These are phyloP conservation scores for Ganoderma resinaceum DNA, from an alignment of 1,284 basidiomycete species.

Conservation along the genomic window DNA sequence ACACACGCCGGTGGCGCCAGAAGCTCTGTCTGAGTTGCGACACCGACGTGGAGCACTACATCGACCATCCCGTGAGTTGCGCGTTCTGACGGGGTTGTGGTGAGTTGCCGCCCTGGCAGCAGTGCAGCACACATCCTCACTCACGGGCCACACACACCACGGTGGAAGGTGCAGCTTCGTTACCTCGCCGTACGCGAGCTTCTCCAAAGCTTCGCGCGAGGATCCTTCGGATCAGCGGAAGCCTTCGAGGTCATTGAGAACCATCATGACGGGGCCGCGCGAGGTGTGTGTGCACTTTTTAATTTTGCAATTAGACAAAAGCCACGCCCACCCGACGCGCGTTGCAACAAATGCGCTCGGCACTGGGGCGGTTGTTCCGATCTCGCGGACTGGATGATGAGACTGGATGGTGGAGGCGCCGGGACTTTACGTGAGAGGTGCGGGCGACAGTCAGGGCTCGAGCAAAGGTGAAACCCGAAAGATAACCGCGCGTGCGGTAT, in stretches of 20 bases:
- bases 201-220: neutral
- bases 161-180: neutral
- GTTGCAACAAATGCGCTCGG: constrained; percentile 7
- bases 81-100: neutral
- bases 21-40: neutral
- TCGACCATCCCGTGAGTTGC: neutral
- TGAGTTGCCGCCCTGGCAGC: neutral
- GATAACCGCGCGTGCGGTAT: constrained; percentile 4
- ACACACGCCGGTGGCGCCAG: neutral
- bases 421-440: neutral
- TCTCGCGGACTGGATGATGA: neutral
- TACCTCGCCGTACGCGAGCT: neutral
- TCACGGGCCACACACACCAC: neutral
- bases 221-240: neutral
- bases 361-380: neutral
- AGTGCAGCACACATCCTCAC: neutral
- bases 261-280: neutral
- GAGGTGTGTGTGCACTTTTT: neutral
- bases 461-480: constrained; percentile 4
- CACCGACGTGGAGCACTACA: neutral
- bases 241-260: neutral
- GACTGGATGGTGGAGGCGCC: neutral
- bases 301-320: neutral
- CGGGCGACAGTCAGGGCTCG: neutral
- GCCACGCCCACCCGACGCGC: neutral